These are phyloP conservation scores for Corchorus olitorius DNA, from an alignment of 345 rosid species.

Conservation along the genomic window DNA sequence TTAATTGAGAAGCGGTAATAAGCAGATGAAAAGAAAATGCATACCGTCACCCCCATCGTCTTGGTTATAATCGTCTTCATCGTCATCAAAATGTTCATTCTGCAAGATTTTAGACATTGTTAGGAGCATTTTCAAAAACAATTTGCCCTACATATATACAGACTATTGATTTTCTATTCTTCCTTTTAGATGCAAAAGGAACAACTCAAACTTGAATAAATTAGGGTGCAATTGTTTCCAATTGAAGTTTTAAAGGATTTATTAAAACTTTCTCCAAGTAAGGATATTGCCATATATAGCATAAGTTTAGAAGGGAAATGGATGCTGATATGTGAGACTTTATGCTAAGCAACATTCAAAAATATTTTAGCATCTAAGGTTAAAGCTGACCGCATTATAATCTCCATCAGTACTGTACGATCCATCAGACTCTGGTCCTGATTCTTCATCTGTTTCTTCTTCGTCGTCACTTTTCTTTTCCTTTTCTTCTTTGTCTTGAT, in stretches of 20 bases:
- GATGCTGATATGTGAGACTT: neutral
- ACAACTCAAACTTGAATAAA: neutral
- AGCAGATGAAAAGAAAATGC: neutral
- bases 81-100: conserved; percentile 18
- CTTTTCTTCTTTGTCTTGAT: conserved; percentile 11
- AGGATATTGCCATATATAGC: neutral
- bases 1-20: neutral
- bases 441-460: conserved; percentile 8
- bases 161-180: neutral
- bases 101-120: neutral
- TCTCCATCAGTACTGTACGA: conserved; percentile 18
- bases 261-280: neutral
- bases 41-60: neutral
- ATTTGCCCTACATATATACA: neutral
- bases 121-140: neutral
- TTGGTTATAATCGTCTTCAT: conserved; percentile 15
- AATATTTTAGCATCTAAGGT: neutral
- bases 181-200: neutral
- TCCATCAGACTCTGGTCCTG: neutral
- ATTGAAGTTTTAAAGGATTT: neutral
- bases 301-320: neutral
- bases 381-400: conserved; percentile 10
- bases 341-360: neutral
- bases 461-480: conserved; percentile 15
- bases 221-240: neutral